phyloP scores from a whole-genome alignment of 306 rosid species.

The Glycine latifolia region DNA sequence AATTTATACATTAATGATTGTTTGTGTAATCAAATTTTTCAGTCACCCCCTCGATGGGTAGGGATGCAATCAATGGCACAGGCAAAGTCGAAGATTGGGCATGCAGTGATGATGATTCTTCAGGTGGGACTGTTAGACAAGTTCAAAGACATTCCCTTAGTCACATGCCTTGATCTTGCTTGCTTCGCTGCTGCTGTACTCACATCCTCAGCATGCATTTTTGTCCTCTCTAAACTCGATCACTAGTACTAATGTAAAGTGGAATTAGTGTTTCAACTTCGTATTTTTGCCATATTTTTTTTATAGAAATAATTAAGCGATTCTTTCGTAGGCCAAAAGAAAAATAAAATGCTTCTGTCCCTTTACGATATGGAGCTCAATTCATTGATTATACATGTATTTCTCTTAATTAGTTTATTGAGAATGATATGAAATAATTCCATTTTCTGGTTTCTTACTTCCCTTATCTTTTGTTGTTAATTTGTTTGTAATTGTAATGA shows the following conservation, averaged over 20 bases:
- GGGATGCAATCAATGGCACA: conserved; percentile 53
- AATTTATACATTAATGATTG: not conserved
- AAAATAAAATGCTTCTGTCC: not conserved
- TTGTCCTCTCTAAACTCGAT: conserved; percentile 52
- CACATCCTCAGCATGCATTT: conserved; percentile 57
- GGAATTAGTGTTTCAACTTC: not conserved
- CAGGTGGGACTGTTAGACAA: conserved; percentile 58
- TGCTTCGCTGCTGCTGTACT: conserved; percentile 56
- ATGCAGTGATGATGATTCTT: conserved; percentile 60
- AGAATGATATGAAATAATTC: not conserved
- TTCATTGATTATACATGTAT: conserved; percentile 31
- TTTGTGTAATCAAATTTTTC: conserved; percentile 14
- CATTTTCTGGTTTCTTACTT: not conserved
- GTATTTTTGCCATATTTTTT: not conserved
- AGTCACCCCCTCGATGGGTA: conserved; percentile 45
- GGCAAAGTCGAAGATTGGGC: conserved; percentile 56
- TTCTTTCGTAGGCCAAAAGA: conserved; percentile 4
- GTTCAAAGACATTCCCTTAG: conserved; percentile 52
- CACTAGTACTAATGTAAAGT: not conserved
- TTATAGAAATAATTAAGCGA: not conserved
- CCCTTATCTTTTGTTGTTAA: not conserved
- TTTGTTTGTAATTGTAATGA: not conserved
- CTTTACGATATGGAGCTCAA: not conserved
- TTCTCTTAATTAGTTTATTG: not conserved
- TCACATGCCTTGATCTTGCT: conserved; percentile 61